Percentiles rank a stretch among this genome's conserved stretches.
phyloP scores from a whole-genome alignment of 1,139 yeast genomes.

The Yamadazyma buinensis region DNA sequence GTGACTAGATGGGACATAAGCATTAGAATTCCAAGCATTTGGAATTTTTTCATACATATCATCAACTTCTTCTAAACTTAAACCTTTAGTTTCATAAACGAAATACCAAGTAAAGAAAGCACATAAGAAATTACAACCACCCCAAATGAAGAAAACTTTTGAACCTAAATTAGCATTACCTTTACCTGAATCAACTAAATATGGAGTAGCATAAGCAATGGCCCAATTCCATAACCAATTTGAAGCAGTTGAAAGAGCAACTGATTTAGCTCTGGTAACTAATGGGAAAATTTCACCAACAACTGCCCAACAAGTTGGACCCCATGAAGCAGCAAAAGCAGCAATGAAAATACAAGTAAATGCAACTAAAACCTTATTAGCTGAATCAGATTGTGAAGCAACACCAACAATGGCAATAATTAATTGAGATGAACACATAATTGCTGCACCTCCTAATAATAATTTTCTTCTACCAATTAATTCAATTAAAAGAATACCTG shows the following conservation, averaged over 20 bases:
- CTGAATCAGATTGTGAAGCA: conserved; percentile 24
- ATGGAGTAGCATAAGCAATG: conserved; percentile 67
- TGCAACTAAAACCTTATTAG: conserved; percentile 57
- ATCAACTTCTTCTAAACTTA: conserved; percentile 35
- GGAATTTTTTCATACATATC: conserved; percentile 28
- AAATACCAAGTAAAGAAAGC: conserved; percentile 44
- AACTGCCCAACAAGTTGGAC: conserved; percentile 70
- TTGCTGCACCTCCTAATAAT: conserved; percentile 49
- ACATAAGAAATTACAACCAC: conserved; percentile 33
- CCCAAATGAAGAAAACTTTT: conserved; percentile 72
- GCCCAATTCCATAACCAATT: conserved; percentile 74
- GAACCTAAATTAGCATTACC: conserved; percentile 62
- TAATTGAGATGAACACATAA: conserved; percentile 62
- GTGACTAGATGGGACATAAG: conserved; percentile 29
- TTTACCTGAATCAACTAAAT: conserved; percentile 54
- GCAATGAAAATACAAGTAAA: conserved; percentile 65
- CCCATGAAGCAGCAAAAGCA: conserved; percentile 72
- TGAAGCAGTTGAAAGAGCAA: conserved; percentile 62
- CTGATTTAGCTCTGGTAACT: conserved; percentile 64
- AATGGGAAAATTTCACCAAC: conserved; percentile 66
- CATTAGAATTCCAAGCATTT: conserved; percentile 30
- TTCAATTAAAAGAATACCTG: conserved; percentile 35
- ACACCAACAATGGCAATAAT: conserved; percentile 70
- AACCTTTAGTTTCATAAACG: conserved; percentile 25
- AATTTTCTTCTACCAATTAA: conserved; percentile 33